Evolutionary conservation across 768 basidiomycete genomes (phyloP).

Genomic region (Agrocybe praecox): DNA sequence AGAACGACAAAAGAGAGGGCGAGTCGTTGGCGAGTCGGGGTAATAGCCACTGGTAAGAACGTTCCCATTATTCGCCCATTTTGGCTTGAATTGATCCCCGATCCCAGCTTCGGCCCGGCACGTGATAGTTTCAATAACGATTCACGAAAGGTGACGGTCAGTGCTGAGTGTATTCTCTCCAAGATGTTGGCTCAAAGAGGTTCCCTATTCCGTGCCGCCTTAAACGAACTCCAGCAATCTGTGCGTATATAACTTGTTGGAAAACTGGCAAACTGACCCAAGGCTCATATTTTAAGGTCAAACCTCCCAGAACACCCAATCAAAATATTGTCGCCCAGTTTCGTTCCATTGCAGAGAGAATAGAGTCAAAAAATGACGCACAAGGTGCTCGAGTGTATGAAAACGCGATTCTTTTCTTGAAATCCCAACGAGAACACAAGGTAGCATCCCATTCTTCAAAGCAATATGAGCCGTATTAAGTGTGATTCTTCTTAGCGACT

Average conservation of each 20-base stretch:
- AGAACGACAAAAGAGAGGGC: not conserved
- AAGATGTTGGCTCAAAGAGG: constrained; percentile 35
- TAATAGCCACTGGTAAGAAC: not conserved
- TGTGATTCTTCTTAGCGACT: constrained; percentile 52
- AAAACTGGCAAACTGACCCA: not conserved
- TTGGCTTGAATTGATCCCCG: not conserved
- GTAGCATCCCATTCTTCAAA: constrained; percentile 35
- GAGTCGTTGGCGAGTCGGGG: not conserved
- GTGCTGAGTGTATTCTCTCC: not conserved
- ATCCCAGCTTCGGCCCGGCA: not conserved
- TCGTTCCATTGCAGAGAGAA: constrained; percentile 54
- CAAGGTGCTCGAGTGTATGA: constrained; percentile 47
- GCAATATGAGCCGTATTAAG: not conserved
- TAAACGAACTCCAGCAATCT: constrained; percentile 56
- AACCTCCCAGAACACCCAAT: constrained; percentile 42
- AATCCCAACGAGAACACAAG: constrained; percentile 76
- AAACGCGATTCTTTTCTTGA: constrained; percentile 67
- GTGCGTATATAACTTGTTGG: constrained; percentile 33
- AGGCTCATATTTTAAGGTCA: constrained; percentile 10
- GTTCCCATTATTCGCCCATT: not conserved
- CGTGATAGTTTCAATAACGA: not conserved
- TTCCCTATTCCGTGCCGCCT: constrained; percentile 48
- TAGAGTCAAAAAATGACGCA: constrained; percentile 30
- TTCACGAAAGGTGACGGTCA: not conserved
- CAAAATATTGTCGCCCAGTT: constrained; percentile 48